Conservation (phyloP, 2,329 filamentous ascomycete species). For the Hypoxylon sp. region DNA sequence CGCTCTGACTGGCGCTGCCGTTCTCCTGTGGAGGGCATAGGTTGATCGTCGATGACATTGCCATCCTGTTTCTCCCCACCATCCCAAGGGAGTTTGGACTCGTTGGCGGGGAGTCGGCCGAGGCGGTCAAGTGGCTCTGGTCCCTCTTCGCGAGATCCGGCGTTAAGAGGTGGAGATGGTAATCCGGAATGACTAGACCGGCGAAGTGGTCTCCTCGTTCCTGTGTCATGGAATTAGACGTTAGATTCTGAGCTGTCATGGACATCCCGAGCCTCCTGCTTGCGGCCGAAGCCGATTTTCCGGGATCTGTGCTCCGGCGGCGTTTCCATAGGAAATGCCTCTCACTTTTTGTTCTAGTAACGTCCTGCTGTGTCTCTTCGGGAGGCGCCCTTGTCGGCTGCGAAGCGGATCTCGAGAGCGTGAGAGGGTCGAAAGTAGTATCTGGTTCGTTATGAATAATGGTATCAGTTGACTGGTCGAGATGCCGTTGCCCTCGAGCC, state of each 20-base stretch:
- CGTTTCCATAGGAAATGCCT: slow-evolving; percentile 47
- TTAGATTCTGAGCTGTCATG: slow-evolving; percentile 28
- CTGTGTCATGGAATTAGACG: slow-evolving; percentile 20
- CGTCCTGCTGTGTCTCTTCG: slow-evolving; percentile 7
- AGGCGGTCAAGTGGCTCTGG: slow-evolving; percentile 19
- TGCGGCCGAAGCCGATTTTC: slow-evolving; percentile 24
- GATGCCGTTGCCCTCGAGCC: slow-evolving; percentile 8
- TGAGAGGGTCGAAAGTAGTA: not conserved
- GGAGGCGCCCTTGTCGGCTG: slow-evolving; percentile 17
- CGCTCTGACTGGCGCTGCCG: slow-evolving; percentile 14
- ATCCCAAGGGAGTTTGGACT: slow-evolving; percentile 7
- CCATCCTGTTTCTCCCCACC: slow-evolving; percentile 19
- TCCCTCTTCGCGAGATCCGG: slow-evolving; percentile 20
- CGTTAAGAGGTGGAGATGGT: slow-evolving; percentile 36
- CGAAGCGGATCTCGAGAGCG: slow-evolving; percentile 5
- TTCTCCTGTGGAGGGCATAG: slow-evolving; percentile 17
- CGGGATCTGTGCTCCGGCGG: slow-evolving; percentile 41
- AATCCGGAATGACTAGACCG: slow-evolving; percentile 42
- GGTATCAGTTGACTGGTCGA: slow-evolving; percentile 40
- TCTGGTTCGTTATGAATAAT: slow-evolving; percentile 39
- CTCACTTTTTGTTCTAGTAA: slow-evolving; percentile 29
- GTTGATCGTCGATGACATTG: slow-evolving; percentile 23
- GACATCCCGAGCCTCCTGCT: slow-evolving; percentile 26
- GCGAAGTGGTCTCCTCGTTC: slow-evolving; percentile 36
- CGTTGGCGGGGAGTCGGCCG: slow-evolving; percentile 18